Conservation (phyloP, 306 rosid genomes). For the Lablab purpureus region DNA sequence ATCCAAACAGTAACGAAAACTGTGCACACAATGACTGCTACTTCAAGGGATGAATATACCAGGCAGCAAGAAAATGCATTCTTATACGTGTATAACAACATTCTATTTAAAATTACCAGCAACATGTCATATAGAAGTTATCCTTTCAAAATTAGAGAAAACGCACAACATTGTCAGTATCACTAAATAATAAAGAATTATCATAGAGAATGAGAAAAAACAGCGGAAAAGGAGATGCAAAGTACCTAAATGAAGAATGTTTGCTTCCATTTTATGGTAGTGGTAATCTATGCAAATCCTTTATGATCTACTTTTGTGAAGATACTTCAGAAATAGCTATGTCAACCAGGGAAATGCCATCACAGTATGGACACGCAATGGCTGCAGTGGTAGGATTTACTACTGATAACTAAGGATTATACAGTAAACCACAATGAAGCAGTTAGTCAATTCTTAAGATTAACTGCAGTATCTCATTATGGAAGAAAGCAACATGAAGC, state of each 20-base stretch:
- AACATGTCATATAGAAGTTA: neutral
- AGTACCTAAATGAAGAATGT: neutral
- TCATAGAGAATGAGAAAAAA: neutral
- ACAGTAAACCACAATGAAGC: neutral
- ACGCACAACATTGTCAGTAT: neutral
- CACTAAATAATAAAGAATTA: neutral
- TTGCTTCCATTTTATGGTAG: neutral
- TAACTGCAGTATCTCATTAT: neutral
- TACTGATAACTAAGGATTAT: neutral
- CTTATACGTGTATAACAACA: neutral
- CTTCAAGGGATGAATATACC: too few relatives aligned
- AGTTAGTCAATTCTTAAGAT: slow-evolving; percentile 9
- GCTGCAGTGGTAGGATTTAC: neutral
- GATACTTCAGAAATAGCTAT: neutral
- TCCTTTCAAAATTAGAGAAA: neutral
- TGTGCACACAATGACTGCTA: neutral
- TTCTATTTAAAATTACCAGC: slow-evolving; percentile 11
- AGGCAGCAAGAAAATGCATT: too few relatives aligned
- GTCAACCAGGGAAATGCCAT: slow-evolving; percentile 10
- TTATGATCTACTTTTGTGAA: slow-evolving; percentile 6
- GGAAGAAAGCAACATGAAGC: neutral
- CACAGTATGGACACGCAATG: neutral
- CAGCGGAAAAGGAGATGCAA: neutral
- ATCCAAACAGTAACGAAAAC: neutral
- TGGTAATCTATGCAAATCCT: slow-evolving; percentile 9